Evolutionary conservation across 306 rosid genomes (phyloP).

Genomic region (Pterocarpus macrocarpus): DNA sequence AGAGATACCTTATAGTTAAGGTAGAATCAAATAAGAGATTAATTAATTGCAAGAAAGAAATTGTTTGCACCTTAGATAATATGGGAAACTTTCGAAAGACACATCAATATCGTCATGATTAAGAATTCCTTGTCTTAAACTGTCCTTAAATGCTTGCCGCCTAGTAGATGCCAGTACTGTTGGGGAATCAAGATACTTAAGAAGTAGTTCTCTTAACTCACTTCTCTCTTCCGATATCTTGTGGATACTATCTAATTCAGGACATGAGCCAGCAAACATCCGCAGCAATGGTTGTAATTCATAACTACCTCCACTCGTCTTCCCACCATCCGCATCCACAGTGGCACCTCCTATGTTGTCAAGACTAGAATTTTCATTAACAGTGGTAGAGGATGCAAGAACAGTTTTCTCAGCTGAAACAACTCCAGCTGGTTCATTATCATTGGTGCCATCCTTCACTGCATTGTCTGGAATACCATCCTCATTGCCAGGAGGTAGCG

Average conservation of each 20-base stretch:
- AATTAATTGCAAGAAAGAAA: conserved; percentile 28
- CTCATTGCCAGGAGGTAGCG: conserved; percentile 60
- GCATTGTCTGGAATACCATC: conserved; percentile 63
- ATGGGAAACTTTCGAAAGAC: conserved; percentile 89
- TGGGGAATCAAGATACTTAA: conserved; percentile 70
- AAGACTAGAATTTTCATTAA: conserved; percentile 64
- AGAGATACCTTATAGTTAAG: conserved; percentile 24
- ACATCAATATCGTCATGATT: conserved; percentile 70
- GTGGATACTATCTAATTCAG: conserved; percentile 71
- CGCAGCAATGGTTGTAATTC: conserved; percentile 69
- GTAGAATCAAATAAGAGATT: conserved; percentile 10
- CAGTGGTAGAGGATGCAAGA: conserved; percentile 57
- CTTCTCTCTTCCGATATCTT: conserved; percentile 74
- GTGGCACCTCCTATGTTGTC: conserved; percentile 58
- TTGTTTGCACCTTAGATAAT: conserved; percentile 79
- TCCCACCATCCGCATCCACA: conserved; percentile 63
- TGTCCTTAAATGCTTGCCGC: conserved; percentile 79
- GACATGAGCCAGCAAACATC: conserved; percentile 68
- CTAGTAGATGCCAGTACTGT: conserved; percentile 62
- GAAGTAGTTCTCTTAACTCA: conserved; percentile 71
- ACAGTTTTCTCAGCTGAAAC: conserved; percentile 61
- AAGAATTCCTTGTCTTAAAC: conserved; percentile 72
- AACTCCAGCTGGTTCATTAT: conserved; percentile 58
- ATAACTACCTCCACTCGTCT: conserved; percentile 57
- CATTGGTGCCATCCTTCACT: conserved; percentile 60